phyloP scores from a whole-genome alignment of 306 rosid genomes.

The Prinsepia uniflora region DNA sequence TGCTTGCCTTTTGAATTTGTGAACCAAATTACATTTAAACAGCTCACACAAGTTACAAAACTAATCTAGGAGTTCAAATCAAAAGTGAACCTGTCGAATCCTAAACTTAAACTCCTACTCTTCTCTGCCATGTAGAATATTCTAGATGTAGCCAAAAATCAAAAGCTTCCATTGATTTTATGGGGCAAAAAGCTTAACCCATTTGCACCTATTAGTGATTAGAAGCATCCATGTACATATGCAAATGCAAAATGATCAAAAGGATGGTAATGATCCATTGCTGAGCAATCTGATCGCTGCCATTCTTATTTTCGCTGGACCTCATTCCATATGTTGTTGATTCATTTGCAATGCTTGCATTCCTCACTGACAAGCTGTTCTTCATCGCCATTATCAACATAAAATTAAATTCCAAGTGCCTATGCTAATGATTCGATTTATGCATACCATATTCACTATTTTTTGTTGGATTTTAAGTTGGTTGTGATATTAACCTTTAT shows the following conservation, averaged over 20 bases:
- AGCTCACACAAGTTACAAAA: too few species aligned
- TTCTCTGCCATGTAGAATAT: too few species aligned
- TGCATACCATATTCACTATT: not conserved
- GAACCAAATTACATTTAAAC: too few species aligned
- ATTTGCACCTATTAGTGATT: not conserved
- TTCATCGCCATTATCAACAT: conserved; percentile 1
- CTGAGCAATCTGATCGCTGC: conserved; percentile 30
- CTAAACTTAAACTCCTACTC: too few species aligned
- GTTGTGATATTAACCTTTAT: too few species aligned
- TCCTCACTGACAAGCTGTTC: conserved; percentile 53
- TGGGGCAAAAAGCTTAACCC: not conserved
- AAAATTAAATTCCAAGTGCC: not conserved
- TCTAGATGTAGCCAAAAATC: too few species aligned
- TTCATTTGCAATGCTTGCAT: conserved; percentile 47
- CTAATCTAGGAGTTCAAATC: too few species aligned
- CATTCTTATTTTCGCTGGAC: conserved; percentile 49
- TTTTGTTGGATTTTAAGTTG: too few species aligned
- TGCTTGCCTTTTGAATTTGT: too few species aligned
- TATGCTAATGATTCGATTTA: too few species aligned
- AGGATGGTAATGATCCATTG: conserved; percentile 36
- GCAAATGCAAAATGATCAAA: conserved; percentile 27
- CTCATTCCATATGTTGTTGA: conserved; percentile 45
- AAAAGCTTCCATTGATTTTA: too few species aligned
- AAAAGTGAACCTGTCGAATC: too few species aligned
- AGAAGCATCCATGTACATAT: not conserved